Conservation (phyloP, 129 eudicot species). For the Arctium minus region DNA sequence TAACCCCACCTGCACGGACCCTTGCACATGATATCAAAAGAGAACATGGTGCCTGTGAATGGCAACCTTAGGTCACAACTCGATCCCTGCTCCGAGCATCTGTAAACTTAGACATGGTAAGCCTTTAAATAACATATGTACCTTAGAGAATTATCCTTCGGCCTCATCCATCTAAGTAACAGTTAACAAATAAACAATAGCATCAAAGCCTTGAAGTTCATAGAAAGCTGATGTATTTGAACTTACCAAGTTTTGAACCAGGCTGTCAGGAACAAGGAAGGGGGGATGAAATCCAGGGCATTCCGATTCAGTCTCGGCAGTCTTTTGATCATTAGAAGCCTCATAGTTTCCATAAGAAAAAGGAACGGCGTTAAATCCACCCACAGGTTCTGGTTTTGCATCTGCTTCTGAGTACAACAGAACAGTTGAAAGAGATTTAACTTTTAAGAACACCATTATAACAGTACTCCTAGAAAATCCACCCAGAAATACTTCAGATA, state of each 20-base stretch:
- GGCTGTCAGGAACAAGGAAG: constrained; percentile 69
- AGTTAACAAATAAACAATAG: constrained; percentile 36
- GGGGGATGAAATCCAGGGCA: constrained; percentile 57
- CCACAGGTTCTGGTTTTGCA: constrained; percentile 33
- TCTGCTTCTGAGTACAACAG: constrained; percentile 43
- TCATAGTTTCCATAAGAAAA: constrained; percentile 69
- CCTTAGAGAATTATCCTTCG: constrained; percentile 44
- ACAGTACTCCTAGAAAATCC: not conserved
- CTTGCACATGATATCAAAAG: constrained; percentile 82
- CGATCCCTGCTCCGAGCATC: constrained; percentile 96
- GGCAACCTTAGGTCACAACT: constrained; percentile 87
- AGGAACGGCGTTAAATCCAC: constrained; percentile 55
- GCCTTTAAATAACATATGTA: constrained; percentile 79
- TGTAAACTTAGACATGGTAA: constrained; percentile 96
- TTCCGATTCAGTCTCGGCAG: constrained; percentile 37
- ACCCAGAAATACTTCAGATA: not conserved
- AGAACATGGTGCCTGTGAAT: constrained; percentile 88
- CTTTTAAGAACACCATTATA: not conserved
- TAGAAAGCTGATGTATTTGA: constrained; percentile 22
- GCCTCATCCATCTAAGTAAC: constrained; percentile 51
- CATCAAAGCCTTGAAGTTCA: constrained; percentile 5
- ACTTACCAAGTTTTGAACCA: constrained; percentile 76
- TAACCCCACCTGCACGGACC: constrained; percentile 98
- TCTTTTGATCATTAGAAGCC: constrained; percentile 39
- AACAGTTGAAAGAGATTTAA: not conserved